Percentiles rank a stretch among this genome's conserved stretches.
Conservation (phyloP, 78 protist species). For the Emiliania huxleyi region DNA sequence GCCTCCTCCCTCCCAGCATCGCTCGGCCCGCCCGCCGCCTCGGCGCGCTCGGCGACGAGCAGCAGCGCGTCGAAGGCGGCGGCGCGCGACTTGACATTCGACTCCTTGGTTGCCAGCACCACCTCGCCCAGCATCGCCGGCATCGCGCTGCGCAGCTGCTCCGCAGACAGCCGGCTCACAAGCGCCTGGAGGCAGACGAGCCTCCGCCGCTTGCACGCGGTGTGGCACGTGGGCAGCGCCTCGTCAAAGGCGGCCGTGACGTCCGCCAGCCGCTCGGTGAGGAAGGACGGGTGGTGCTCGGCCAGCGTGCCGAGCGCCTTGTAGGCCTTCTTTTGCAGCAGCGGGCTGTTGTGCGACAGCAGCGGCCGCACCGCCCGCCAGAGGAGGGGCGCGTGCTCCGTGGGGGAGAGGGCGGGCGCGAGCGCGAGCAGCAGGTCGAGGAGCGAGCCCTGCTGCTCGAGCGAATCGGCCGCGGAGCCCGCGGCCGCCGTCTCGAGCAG, state of each 20-base stretch:
- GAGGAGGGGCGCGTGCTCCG: not conserved
- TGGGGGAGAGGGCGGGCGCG: not conserved
- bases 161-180: not conserved
- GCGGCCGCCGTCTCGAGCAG: not conserved
- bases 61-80: not conserved
- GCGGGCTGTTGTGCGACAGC: not conserved
- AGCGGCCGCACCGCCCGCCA: not conserved
- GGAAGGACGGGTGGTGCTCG: not conserved
- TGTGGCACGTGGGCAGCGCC: not conserved
- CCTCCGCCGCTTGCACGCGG: not conserved
- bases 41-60: not conserved
- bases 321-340: conserved; percentile 6
- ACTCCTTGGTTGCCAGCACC: not conserved
- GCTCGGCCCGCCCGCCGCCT: too few relatives aligned
- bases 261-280: not conserved
- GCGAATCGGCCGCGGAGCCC: not conserved
- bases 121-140: conserved; percentile 13
- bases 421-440: not conserved
- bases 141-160: not conserved
- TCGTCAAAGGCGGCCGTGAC: not conserved
- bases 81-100: conserved; percentile 8
- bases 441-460: not conserved
- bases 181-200: not conserved
- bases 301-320: not conserved
- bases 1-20: not conserved